phyloP scores from a whole-genome alignment of 1,284 basidiomycete genomes.

The Moesziomyces sp. region DNA sequence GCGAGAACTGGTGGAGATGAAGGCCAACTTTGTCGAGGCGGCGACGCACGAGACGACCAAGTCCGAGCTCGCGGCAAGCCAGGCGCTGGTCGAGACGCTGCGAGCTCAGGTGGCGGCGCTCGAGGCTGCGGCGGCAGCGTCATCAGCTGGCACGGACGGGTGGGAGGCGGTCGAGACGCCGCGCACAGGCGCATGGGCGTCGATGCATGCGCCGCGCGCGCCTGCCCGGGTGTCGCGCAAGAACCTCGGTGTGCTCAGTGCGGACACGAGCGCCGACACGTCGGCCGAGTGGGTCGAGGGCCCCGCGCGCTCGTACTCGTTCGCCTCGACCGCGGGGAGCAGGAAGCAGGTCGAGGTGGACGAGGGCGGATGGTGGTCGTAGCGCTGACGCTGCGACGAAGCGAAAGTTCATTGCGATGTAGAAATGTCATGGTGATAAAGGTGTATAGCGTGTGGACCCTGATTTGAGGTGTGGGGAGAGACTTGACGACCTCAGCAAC shows the following conservation, averaged over 20 bases:
- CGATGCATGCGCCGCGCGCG: slow-evolving; percentile 35
- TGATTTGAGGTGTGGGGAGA: too few relatives aligned
- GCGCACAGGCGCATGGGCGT: slow-evolving; percentile 25
- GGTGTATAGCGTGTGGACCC: too few relatives aligned
- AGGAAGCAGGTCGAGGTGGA: slow-evolving; percentile 38
- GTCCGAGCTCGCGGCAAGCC: slow-evolving; percentile 22
- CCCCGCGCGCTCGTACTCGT: slow-evolving; percentile 3
- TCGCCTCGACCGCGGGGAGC: slow-evolving; percentile 12
- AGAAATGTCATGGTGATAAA: too few relatives aligned
- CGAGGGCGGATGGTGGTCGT: slow-evolving; percentile 50
- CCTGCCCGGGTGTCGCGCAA: not conserved
- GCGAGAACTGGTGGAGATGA: slow-evolving; percentile 47
- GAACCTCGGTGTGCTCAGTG: not conserved
- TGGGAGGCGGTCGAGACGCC: slow-evolving; percentile 26
- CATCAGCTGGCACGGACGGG: slow-evolving; percentile 2
- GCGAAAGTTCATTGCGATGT: not conserved
- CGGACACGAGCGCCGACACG: slow-evolving; percentile 1
- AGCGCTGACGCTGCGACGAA: not conserved
- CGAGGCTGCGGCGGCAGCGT: not conserved
- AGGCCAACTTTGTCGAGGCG: slow-evolving; percentile 44
- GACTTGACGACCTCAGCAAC: too few relatives aligned
- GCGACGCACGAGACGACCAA: slow-evolving; percentile 21
- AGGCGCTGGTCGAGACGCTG: slow-evolving; percentile 40
- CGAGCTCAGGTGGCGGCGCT: slow-evolving; percentile 23
- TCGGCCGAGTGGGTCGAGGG: slow-evolving; percentile 1